Base-by-base conservation (phyloP, 352 stramenopile species). In the Halophytophthora batemanensis region DNA sequence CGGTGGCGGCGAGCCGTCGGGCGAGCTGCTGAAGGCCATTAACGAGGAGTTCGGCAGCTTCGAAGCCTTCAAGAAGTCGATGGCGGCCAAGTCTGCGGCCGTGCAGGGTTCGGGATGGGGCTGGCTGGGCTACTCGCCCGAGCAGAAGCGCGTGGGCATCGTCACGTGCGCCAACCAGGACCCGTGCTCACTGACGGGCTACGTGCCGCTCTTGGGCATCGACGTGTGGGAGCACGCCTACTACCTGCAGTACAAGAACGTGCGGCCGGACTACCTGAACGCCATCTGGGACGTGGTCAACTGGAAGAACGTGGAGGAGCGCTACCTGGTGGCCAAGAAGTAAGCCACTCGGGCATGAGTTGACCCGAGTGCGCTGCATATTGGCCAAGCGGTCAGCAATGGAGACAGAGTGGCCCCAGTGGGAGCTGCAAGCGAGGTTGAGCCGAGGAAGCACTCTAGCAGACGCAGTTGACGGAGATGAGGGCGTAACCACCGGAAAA, bases 221-320 rank as follows among this genome's bases (percentile, higher is more conserved):
- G 93, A 98, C 69, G 91, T 98, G 37, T 98, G 96, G 96, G 94
- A 98, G 70, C 91, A 98, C 69, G 87, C 90, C 10, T 98, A 98
- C 72, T 98, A 98, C 83, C 80, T 98, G 53, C 97, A 98, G 77
- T 98, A 98, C 85, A 91, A 98, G 68, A 98, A 98, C 78, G 85
- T 90, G 46, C 82, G 93, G 55, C 87, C 93, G 15, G 90, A 98
- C 71, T 98, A 98, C 88, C 97, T 99, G 60, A 87, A 82, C 43
- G 97, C 95, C 59, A 98, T 97, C 77, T 99, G 96, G 96, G 98
- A 98, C 80, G 93, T 99, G 56, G 93, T 89, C 65, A 97, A 97
- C 85, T 97, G 87, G 87, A 82, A 95, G 71, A 91, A 94, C 76
- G 90, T 96, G 37, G 85, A 90, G 19, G 75, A 95, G 66, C 94